Evolutionary conservation across 2,329 filamentous ascomycete genomes (phyloP).

Genomic region (Aspergillus floridensis): DNA sequence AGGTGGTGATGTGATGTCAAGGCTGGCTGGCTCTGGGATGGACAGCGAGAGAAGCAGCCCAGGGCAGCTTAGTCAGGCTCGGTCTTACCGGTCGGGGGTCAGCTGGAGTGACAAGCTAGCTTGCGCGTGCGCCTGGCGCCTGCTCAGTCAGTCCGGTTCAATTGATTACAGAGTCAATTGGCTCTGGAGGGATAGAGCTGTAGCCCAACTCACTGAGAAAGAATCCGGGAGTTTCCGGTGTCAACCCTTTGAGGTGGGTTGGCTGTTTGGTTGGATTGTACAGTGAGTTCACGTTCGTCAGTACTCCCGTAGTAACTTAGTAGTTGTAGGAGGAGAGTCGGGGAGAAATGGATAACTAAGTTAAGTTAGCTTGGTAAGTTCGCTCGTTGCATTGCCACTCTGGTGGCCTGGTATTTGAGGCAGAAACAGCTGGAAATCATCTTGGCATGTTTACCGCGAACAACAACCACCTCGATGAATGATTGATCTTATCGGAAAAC

Average conservation of each 20-base stretch:
- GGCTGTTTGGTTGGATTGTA: background rate
- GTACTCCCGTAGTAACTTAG: no score
- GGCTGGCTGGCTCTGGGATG: constrained; percentile 27
- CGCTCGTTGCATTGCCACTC: constrained; percentile 4
- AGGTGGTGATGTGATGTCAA: constrained; percentile 42
- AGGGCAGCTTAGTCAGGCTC: constrained; percentile 33
- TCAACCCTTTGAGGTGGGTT: background rate
- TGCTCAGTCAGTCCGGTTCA: background rate
- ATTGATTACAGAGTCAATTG: background rate
- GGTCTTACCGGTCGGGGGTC: background rate
- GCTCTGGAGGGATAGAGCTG: background rate
- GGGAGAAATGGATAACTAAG: constrained; percentile 1
- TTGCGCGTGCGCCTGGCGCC: background rate
- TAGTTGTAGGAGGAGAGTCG: background rate
- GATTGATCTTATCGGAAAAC: background rate
- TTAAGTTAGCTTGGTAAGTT: background rate
- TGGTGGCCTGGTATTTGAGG: constrained; percentile 6
- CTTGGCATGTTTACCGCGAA: constrained; percentile 6
- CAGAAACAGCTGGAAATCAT: constrained; percentile 2
- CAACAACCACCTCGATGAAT: background rate
- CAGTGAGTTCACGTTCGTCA: no score
- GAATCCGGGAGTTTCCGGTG: background rate
- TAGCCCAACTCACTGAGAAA: background rate
- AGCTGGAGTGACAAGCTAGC: background rate
- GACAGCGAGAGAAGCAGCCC: constrained; percentile 32